phyloP scores from a whole-genome alignment of 106 monocot species.

The Allium sativum region DNA sequence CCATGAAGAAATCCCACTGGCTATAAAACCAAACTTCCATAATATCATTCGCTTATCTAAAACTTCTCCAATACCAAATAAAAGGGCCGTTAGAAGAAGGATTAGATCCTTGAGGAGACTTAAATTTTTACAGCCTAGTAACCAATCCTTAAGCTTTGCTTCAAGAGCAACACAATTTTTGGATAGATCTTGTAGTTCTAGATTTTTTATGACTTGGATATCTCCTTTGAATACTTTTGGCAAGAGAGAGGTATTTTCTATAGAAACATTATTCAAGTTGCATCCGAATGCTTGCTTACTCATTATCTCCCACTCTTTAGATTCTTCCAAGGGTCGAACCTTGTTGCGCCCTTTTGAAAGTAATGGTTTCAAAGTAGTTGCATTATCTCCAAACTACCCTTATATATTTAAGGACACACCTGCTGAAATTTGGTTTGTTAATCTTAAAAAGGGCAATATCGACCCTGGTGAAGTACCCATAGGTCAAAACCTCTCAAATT shows the following conservation, averaged over 20 bases:
- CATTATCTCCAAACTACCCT: conserved; percentile 46
- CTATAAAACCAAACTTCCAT: not conserved
- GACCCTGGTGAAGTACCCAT: conserved; percentile 43
- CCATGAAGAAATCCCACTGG: too few species aligned
- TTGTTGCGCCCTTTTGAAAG: conserved; percentile 30
- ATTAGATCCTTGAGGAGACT: not conserved
- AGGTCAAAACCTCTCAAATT: conserved; percentile 83
- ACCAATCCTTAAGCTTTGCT: conserved; percentile 18
- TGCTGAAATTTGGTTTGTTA: conserved; percentile 17
- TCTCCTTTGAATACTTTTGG: conserved; percentile 28
- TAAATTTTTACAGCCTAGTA: not conserved
- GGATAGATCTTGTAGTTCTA: conserved; percentile 18
- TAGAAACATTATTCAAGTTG: conserved; percentile 70
- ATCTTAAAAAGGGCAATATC: conserved; percentile 8
- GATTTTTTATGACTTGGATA: conserved; percentile 91
- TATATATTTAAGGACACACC: conserved; percentile 44
- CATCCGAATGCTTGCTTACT: conserved; percentile 64
- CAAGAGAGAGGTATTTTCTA: conserved; percentile 39
- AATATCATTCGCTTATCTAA: not conserved
- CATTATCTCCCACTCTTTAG: conserved; percentile 53
- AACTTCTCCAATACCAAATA: not conserved
- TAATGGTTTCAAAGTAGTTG: conserved; percentile 28
- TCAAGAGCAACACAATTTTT: conserved; percentile 34
- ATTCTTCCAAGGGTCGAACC: conserved; percentile 23
- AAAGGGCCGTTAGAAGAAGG: not conserved